Evolutionary conservation across 345 rosid species (phyloP).

Genomic region (Pseudoturritis turrita): DNA sequence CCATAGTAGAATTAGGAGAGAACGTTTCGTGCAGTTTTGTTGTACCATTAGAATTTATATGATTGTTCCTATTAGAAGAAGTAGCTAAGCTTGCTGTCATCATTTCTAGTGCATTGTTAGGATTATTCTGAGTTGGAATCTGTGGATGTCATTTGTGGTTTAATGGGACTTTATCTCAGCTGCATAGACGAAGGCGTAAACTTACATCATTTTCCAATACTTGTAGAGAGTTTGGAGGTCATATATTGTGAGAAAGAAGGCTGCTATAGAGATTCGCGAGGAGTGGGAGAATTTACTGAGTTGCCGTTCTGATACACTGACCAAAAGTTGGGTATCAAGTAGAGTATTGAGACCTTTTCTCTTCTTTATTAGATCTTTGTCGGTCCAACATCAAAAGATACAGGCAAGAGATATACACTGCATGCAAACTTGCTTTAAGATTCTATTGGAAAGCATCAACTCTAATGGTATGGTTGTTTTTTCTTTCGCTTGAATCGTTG

Average conservation of each 20-base stretch:
- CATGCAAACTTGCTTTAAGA: constrained; percentile 59
- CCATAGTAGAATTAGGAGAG: background rate
- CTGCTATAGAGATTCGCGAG: constrained; percentile 51
- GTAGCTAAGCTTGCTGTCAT: background rate
- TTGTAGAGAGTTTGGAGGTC: constrained; percentile 82
- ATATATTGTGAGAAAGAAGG: constrained; percentile 47
- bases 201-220: constrained; percentile 8
- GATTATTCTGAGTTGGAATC: background rate
- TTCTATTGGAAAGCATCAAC: constrained; percentile 70
- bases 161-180: background rate
- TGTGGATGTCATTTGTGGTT: background rate
- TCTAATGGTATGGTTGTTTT: constrained; percentile 53
- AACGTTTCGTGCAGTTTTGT: background rate
- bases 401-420: constrained; percentile 45
- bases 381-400: constrained; percentile 38
- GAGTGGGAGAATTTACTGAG: constrained; percentile 60
- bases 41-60: background rate
- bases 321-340: constrained; percentile 57
- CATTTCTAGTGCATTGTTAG: background rate
- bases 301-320: constrained; percentile 35
- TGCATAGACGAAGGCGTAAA: background rate
- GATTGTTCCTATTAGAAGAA: background rate
- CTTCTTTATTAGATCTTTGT: constrained; percentile 53
- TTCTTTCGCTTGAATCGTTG: background rate
- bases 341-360: constrained; percentile 67